Conservation (phyloP, 2,329 filamentous ascomycete species). For the Cladophialophora bantiana region DNA sequence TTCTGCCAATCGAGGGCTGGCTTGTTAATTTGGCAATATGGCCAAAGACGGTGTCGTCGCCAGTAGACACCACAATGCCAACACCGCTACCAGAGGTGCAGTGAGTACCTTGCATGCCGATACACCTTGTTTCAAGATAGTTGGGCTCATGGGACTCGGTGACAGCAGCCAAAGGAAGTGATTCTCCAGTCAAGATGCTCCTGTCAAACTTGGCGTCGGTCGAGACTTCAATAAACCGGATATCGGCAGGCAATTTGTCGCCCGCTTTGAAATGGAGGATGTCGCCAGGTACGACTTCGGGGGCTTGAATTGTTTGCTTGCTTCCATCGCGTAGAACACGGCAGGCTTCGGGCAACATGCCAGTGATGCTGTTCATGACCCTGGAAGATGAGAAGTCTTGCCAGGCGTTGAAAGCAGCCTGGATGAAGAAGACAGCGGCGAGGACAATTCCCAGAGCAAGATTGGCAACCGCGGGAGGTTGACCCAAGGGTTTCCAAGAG, state of each 20-base stretch:
- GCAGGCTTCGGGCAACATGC: slow-evolving; percentile 78
- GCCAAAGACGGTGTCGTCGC: slow-evolving; percentile 76
- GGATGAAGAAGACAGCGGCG: slow-evolving; percentile 71
- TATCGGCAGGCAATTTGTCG: slow-evolving; percentile 76
- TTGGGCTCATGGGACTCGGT: slow-evolving; percentile 74
- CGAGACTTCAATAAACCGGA: slow-evolving; percentile 72
- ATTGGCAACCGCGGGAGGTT: slow-evolving; percentile 75
- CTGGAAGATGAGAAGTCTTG: slow-evolving; percentile 78
- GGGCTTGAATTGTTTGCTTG: slow-evolving; percentile 58
- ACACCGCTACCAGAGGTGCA: slow-evolving; percentile 72
- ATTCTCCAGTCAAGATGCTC: slow-evolving; percentile 75
- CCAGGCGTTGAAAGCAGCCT: slow-evolving; percentile 73
- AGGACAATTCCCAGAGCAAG: slow-evolving; percentile 76
- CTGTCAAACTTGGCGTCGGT: slow-evolving; percentile 75
- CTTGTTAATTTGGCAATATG: slow-evolving; percentile 76
- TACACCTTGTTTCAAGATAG: slow-evolving; percentile 77
- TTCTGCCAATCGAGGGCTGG: slow-evolving; percentile 70
- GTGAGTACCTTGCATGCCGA: slow-evolving; percentile 80
- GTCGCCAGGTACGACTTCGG: slow-evolving; percentile 75
- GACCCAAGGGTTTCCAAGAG: slow-evolving; percentile 76
- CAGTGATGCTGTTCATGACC: slow-evolving; percentile 81
- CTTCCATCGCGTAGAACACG: slow-evolving; percentile 67
- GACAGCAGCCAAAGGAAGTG: slow-evolving; percentile 67
- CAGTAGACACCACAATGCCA: slow-evolving; percentile 73
- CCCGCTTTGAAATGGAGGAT: slow-evolving; percentile 72